Evolutionary conservation across 1,139 yeast species (phyloP).

Genomic region (Magnusiomyces magnusii): DNA sequence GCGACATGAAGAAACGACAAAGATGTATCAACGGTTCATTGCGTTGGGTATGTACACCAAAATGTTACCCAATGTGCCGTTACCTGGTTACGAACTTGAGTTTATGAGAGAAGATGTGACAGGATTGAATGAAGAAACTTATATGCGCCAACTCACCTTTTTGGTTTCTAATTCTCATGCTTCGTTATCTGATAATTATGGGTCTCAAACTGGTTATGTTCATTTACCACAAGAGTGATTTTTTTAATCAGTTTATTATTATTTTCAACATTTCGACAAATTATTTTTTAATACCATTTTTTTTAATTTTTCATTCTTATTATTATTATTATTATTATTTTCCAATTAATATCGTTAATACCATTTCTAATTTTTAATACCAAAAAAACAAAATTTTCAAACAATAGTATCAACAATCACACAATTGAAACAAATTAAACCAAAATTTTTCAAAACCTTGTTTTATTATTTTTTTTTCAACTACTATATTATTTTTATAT

Average conservation of each 20-base stretch:
- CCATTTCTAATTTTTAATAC: not conserved
- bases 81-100: slow-evolving; percentile 3
- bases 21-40: slow-evolving; percentile 10
- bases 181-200: not conserved
- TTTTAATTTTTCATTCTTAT: not conserved
- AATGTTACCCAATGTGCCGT: slow-evolving; percentile 7
- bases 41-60: slow-evolving; percentile 11
- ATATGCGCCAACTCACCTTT: slow-evolving; percentile 4
- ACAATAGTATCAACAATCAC: too few relatives aligned
- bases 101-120: slow-evolving; percentile 1
- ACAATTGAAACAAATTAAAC: too few relatives aligned
- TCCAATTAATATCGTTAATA: not conserved
- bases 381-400: too few relatives aligned
- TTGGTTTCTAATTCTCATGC: not conserved
- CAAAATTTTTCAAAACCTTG: too few relatives aligned
- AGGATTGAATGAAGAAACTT: slow-evolving; percentile 2
- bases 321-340: too few relatives aligned
- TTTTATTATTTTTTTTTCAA: too few relatives aligned
- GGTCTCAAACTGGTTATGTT: not conserved
- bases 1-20: slow-evolving; percentile 7
- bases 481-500: too few relatives aligned
- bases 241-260: not conserved
- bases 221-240: not conserved
- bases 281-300: not conserved
- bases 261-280: not conserved